Evolutionary conservation across 352 stramenopile genomes (phyloP).

Genomic region (Phytophthora citrophthora): DNA sequence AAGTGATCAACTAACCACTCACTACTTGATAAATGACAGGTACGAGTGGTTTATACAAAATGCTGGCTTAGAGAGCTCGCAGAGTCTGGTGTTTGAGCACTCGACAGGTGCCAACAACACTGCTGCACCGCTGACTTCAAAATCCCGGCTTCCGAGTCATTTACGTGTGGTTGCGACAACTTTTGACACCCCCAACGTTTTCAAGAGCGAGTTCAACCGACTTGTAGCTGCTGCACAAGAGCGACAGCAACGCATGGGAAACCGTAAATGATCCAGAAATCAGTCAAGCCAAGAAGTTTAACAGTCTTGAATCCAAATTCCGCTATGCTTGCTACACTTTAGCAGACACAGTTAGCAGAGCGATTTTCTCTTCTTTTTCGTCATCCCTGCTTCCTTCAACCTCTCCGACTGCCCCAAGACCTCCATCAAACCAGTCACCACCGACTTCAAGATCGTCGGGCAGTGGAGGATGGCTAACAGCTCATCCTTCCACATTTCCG

Average conservation of each 20-base stretch:
- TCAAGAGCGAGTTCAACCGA: slow-evolving; percentile 75
- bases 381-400: too few species aligned
- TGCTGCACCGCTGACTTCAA: slow-evolving; percentile 31
- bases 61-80: slow-evolving; percentile 54
- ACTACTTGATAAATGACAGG: slow-evolving; percentile 27
- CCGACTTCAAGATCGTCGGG: slow-evolving; percentile 10
- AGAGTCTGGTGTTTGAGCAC: slow-evolving; percentile 87
- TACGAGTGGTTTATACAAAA: slow-evolving; percentile 92
- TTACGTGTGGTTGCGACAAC: slow-evolving; percentile 56
- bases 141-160: slow-evolving; percentile 51
- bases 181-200: slow-evolving; percentile 70
- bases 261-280: slow-evolving; percentile 27
- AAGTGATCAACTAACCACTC: not conserved
- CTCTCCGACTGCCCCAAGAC: too few species aligned
- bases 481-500: not conserved
- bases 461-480: not conserved
- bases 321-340: too few species aligned
- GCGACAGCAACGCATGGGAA: slow-evolving; percentile 36
- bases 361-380: too few species aligned
- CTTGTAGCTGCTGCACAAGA: slow-evolving; percentile 58
- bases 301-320: too few species aligned
- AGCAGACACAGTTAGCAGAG: too few species aligned
- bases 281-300: too few species aligned
- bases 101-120: slow-evolving; percentile 44
- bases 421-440: not conserved